Evolutionary conservation across 1,284 basidiomycete genomes (phyloP).

Genomic region (Trametes pubescens): DNA sequence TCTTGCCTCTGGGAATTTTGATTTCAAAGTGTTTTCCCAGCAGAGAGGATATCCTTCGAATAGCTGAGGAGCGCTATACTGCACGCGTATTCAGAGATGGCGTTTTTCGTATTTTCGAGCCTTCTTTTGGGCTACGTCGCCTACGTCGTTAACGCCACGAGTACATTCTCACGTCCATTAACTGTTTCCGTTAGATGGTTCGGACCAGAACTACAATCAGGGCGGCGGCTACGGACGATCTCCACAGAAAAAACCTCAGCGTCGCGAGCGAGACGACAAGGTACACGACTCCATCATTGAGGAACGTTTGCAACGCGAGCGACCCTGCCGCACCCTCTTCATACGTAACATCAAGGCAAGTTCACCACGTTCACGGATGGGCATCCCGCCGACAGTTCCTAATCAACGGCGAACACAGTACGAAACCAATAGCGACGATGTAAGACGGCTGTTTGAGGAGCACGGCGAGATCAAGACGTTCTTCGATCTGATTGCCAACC

Average conservation of each 20-base stretch:
- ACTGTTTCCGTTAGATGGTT: slow-evolving; percentile 62
- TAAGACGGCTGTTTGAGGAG: slow-evolving; percentile 87
- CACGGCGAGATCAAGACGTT: slow-evolving; percentile 97
- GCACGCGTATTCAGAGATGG: slow-evolving; percentile 15
- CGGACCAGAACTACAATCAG: slow-evolving; percentile 60
- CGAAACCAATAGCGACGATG: slow-evolving; percentile 85
- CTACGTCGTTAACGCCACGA: slow-evolving; percentile 43
- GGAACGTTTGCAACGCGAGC: slow-evolving; percentile 89
- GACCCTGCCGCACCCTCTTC: slow-evolving; percentile 94
- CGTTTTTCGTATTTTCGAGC: slow-evolving; percentile 14
- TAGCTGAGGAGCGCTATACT: slow-evolving; percentile 13
- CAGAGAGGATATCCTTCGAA: background rate
- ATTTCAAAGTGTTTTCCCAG: background rate
- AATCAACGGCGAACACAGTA: slow-evolving; percentile 69
- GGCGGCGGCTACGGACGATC: slow-evolving; percentile 58
- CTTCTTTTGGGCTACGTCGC: slow-evolving; percentile 4
- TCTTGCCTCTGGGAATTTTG: background rate
- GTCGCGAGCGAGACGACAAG: slow-evolving; percentile 82
- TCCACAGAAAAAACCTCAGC: slow-evolving; percentile 55
- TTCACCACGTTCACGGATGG: slow-evolving; percentile 35
- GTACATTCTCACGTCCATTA: slow-evolving; percentile 61
- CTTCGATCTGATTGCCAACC: slow-evolving; percentile 92
- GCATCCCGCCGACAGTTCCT: background rate
- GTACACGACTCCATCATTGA: slow-evolving; percentile 88
- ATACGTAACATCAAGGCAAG: slow-evolving; percentile 97